Percentiles rank a stretch among this genome's conserved stretches.
phyloP scores from a whole-genome alignment of 805 yeast species.

The Saturnispora dispora region DNA sequence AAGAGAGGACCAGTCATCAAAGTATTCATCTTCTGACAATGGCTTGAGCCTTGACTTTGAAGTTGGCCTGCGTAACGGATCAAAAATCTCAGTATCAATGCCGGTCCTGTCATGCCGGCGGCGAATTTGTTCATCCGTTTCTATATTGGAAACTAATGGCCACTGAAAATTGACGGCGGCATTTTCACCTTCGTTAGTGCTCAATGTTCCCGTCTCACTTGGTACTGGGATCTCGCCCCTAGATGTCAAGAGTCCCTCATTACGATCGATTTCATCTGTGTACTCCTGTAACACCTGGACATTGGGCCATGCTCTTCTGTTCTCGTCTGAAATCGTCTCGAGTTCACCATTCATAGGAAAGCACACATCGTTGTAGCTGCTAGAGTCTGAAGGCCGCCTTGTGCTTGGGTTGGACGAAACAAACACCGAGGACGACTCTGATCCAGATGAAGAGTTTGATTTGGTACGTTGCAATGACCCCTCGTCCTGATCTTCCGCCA shows the following conservation, averaged over 20 bases:
- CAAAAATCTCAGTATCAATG: neutral
- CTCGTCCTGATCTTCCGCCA: neutral
- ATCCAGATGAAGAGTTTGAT: conserved; percentile 1
- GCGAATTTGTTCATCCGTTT: conserved; percentile 10
- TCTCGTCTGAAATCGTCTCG: conserved; percentile 20
- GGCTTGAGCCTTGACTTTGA: neutral
- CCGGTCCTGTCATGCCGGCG: neutral
- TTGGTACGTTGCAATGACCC: conserved; percentile 1
- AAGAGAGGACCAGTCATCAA: conserved; percentile 9
- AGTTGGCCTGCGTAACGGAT: neutral
- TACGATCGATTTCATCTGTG: conserved; percentile 52
- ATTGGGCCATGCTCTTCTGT: conserved; percentile 72
- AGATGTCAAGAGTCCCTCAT: conserved; percentile 17
- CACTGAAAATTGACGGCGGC: conserved; percentile 31
- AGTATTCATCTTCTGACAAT: conserved; percentile 6
- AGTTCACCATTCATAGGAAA: conserved; percentile 59
- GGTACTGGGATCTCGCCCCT: conserved; percentile 5
- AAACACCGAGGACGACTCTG: conserved; percentile 20
- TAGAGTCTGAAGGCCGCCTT: conserved; percentile 50
- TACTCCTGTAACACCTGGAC: conserved; percentile 65
- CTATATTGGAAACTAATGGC: conserved; percentile 29
- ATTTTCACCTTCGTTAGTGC: conserved; percentile 2
- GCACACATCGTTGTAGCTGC: conserved; percentile 88
- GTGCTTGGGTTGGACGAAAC: conserved; percentile 53
- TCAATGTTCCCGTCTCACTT: neutral